These are phyloP conservation scores for Colletotrichum lini DNA, from an alignment of 2,329 filamentous ascomycete species.

Conservation along the genomic window DNA sequence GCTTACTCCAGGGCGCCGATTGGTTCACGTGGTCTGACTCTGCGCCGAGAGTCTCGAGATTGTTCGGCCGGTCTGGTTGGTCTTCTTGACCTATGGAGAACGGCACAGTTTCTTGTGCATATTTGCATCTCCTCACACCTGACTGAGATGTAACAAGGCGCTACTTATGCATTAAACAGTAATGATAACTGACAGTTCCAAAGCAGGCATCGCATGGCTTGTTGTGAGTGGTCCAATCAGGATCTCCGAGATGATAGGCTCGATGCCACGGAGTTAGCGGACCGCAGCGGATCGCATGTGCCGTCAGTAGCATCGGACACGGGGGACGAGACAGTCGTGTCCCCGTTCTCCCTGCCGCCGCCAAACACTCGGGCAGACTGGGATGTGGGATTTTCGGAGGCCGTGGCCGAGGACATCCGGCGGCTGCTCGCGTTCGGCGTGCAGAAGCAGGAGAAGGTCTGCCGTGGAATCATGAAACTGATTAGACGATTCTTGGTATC, in stretches of 20 bases:
- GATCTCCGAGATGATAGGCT: too few relatives aligned
- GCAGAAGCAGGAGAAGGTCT: conserved; percentile 89
- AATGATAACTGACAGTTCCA: too few relatives aligned
- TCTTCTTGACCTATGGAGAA: too few relatives aligned
- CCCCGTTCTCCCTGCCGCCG: conserved; percentile 82
- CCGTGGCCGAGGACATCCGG: conserved; percentile 84
- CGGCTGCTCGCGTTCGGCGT: conserved; percentile 82
- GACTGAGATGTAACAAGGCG: too few relatives aligned
- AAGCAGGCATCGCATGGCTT: too few relatives aligned
- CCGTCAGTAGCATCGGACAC: conserved; percentile 32
- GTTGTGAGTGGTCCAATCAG: too few relatives aligned
- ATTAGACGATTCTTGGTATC: conserved; percentile 66
- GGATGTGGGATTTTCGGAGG: conserved; percentile 78
- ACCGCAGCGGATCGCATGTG: conserved; percentile 24
- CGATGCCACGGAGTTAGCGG: not conserved
- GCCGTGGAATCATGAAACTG: conserved; percentile 77
- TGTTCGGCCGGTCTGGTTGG: too few relatives aligned
- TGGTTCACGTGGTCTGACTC: not conserved
- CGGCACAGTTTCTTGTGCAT: too few relatives aligned
- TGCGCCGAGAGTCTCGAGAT: too few relatives aligned
- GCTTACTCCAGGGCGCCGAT: not conserved
- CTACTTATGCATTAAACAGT: too few relatives aligned
- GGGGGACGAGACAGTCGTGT: conserved; percentile 70
- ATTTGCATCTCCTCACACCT: too few relatives aligned
- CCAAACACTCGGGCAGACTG: conserved; percentile 74